A percentile compares a stretch with the other conserved stretches of the same genome.
Conservation (phyloP, 371 early-diverging fungal genomes). For the Rhizopus sp. region DNA sequence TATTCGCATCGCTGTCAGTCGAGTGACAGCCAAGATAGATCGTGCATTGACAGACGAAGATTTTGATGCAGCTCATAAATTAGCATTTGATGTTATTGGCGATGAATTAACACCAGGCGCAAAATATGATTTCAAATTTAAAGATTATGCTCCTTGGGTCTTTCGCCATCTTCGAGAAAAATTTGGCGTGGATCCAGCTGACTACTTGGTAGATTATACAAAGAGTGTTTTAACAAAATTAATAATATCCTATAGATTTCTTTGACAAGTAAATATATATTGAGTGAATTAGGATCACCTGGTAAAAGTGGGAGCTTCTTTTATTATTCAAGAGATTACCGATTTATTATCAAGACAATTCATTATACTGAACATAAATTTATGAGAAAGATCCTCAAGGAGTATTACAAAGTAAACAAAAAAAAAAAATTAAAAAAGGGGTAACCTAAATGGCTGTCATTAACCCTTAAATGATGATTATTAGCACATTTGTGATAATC, state of each 20-base stretch:
- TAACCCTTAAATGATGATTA: neutral
- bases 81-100: conserved; percentile 93
- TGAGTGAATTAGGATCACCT: conserved; percentile 94
- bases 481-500: conserved; percentile 86
- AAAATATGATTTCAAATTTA: conserved; percentile 98
- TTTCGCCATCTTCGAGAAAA: conserved; percentile 88
- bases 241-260: conserved; percentile 66
- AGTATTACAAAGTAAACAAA: conserved; percentile 76
- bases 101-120: conserved; percentile 93
- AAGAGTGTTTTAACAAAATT: neutral
- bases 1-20: conserved; percentile 79
- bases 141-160: conserved; percentile 98
- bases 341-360: conserved; percentile 98
- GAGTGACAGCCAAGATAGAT: conserved; percentile 84
- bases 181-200: conserved; percentile 90
- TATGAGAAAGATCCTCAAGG: conserved; percentile 81
- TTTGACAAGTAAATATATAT: conserved; percentile 94
- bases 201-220: conserved; percentile 76
- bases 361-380: conserved; percentile 95
- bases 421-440: conserved; percentile 36
- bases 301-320: conserved; percentile 98
- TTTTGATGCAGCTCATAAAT: conserved; percentile 87
- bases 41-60: conserved; percentile 75
- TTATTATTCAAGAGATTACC: conserved; percentile 96
- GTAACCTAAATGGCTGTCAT: conserved; percentile 77